These are phyloP conservation scores for Volvariella volvacea DNA, from an alignment of 1,284 basidiomycete genomes.

Conservation along the genomic window DNA sequence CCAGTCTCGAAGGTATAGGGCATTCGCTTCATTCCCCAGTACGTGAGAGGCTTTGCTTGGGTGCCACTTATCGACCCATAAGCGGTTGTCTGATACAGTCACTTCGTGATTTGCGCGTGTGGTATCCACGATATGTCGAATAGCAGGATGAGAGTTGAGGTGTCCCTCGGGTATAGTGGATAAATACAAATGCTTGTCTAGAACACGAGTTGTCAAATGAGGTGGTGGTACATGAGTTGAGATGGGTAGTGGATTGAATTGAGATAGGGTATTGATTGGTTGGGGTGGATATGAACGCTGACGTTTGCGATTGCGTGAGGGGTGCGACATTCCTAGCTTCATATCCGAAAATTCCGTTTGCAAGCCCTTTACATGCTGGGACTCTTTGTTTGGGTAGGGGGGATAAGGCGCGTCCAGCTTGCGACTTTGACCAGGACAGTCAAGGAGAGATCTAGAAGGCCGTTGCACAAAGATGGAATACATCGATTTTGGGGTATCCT, in stretches of 20 bases:
- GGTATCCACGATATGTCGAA: slow-evolving; percentile 34
- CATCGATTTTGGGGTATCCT: slow-evolving; percentile 19
- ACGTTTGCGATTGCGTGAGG: neutral
- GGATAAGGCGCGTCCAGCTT: slow-evolving; percentile 13
- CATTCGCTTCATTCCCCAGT: slow-evolving; percentile 74
- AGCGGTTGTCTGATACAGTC: slow-evolving; percentile 31
- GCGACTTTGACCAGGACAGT: too few relatives aligned
- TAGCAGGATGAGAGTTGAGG: slow-evolving; percentile 41
- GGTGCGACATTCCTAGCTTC: too few relatives aligned
- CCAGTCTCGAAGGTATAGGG: slow-evolving; percentile 80
- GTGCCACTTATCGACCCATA: slow-evolving; percentile 77
- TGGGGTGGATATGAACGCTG: neutral
- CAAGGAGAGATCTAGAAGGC: slow-evolving; percentile 10
- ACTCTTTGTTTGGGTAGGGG: slow-evolving; percentile 43
- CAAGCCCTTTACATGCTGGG: slow-evolving; percentile 59
- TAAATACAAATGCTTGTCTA: slow-evolving; percentile 8
- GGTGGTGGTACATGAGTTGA: too few relatives aligned
- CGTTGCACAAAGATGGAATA: slow-evolving; percentile 24
- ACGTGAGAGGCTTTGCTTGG: slow-evolving; percentile 72
- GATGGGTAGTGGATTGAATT: too few relatives aligned
- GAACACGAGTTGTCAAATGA: neutral
- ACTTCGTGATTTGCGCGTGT: slow-evolving; percentile 12
- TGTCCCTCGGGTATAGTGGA: slow-evolving; percentile 28
- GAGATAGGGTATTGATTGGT: slow-evolving; percentile 4
- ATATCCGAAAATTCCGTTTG: slow-evolving; percentile 26